Percentiles rank a stretch among this genome's conserved stretches.
These are phyloP conservation scores for Trichoderma afroharzianum DNA, from an alignment of 2,329 filamentous ascomycete genomes.

Conservation along the genomic window DNA sequence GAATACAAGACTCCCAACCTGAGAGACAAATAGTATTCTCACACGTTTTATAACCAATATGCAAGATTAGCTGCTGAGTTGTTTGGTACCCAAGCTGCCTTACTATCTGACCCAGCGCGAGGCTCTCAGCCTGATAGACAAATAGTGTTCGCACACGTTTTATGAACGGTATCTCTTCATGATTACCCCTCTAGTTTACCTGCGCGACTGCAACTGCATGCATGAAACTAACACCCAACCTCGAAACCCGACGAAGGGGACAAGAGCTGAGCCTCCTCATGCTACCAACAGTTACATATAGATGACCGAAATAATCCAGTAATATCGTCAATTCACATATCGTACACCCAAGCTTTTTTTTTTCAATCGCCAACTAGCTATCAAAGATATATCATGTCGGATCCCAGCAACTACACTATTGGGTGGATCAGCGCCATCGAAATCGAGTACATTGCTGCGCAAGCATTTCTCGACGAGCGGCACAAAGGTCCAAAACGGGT, in stretches of 20 bases:
- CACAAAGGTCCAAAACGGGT: accelerated
- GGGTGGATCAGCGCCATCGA: constrained; percentile 43
- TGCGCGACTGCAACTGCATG: background rate
- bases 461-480: background rate
- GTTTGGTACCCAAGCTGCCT: background rate
- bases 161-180: background rate
- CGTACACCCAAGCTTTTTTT: too few relatives aligned
- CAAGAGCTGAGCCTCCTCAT: background rate
- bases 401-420: constrained; percentile 31
- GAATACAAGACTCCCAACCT: accelerated
- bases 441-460: constrained; percentile 36
- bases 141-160: background rate
- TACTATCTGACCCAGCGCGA: accelerated
- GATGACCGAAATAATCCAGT: accelerated
- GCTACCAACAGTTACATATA: constrained; percentile 11
- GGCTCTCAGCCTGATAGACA: background rate
- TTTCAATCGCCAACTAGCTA: accelerated
- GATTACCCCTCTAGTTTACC: background rate
- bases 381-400: background rate
- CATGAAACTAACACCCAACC: background rate
- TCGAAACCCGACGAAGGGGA: background rate
- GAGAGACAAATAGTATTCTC: background rate
- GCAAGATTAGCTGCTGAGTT: too few relatives aligned
- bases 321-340: background rate
- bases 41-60: too few relatives aligned